Conservation (phyloP, 345 rosid genomes). For the Populus euphratica region DNA sequence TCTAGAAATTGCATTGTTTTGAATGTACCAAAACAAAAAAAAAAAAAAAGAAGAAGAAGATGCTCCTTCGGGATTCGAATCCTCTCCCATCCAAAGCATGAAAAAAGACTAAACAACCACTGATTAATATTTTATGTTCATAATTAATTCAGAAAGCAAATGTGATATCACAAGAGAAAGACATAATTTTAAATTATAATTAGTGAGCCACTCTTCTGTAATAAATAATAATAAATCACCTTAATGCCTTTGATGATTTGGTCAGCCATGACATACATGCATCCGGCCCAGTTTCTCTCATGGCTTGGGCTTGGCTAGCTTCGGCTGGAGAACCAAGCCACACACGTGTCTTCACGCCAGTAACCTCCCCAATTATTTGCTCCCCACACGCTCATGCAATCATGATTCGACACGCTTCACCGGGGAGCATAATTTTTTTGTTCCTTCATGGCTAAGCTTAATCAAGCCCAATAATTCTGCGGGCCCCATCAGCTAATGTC, state of each 20-base stretch:
- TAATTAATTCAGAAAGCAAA: too few relatives aligned
- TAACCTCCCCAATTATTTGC: conserved; percentile 16
- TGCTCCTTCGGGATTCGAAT: too few relatives aligned
- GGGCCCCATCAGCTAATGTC: conserved; percentile 28
- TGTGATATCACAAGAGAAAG: too few relatives aligned
- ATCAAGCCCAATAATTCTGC: not conserved
- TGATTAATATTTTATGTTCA: too few relatives aligned
- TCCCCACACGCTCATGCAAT: conserved; percentile 4
- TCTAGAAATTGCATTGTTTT: too few relatives aligned
- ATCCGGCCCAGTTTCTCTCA: not conserved
- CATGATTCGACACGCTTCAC: not conserved
- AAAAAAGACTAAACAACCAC: too few relatives aligned
- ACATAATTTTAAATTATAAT: too few relatives aligned
- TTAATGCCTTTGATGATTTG: not conserved
- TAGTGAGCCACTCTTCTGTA: too few relatives aligned
- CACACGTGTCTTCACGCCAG: conserved; percentile 19
- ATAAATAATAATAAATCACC: not conserved
- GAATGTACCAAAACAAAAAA: too few relatives aligned
- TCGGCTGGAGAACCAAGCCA: not conserved
- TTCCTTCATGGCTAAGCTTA: conserved; percentile 48
- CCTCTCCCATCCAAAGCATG: too few relatives aligned
- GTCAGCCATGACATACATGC: not conserved
- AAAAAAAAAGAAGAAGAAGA: too few relatives aligned
- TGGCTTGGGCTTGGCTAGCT: not conserved
- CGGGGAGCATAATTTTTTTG: conserved; percentile 14